Base-by-base conservation (phyloP, 208 protist genomes). In the Leishmania turanica region DNA sequence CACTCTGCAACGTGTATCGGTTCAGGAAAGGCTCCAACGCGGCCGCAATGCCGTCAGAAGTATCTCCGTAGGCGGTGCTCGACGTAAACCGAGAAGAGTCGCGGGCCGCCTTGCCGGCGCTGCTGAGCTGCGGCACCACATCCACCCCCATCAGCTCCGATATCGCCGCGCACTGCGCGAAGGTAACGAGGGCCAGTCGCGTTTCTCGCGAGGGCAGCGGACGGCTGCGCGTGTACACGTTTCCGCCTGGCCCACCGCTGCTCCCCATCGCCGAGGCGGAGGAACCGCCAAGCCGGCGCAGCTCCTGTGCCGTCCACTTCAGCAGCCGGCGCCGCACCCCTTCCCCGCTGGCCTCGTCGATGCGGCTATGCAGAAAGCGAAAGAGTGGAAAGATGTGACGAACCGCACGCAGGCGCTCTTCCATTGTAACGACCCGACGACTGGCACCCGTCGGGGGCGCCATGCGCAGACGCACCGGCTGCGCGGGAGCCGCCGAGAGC, bases 131-230 rank as follows among this genome's bases (percentile, higher is more conserved):
- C 34, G 80, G 81, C 45, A 89, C 80, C 49, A 90, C 73, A 40
- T 93, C 85, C 40, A 89, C 86, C 40, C 71, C 88, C 60, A 94
- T 77, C 51, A 90, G 42, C 71, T 90, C 84, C 19, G 91, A 92
- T 31, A 96, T 93, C 11, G 92, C 92, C 3, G 91, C 92, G 76
- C 86, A 94, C 79, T 96, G 92, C 69, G 91, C 90, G 84, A 96
- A 94, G 19, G 91, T 77, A 4, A 93, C 85, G 24, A 93, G 88
- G 1, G 90, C 88, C 2, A 96, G 81, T 17, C 81, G 79, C 2
- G 47, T 62, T 58, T 84, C 83, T 37, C 82, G 72, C n/a, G 77
- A 82, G 34, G 77, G 77, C 1, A 58, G 40, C 21, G 64, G 82
- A 1, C 76, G 75, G 47, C 75, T 84, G 42, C 75, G 79, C 56